Evolutionary conservation across 768 basidiomycete genomes (phyloP).

Genomic region (Tephrocybe sp.): DNA sequence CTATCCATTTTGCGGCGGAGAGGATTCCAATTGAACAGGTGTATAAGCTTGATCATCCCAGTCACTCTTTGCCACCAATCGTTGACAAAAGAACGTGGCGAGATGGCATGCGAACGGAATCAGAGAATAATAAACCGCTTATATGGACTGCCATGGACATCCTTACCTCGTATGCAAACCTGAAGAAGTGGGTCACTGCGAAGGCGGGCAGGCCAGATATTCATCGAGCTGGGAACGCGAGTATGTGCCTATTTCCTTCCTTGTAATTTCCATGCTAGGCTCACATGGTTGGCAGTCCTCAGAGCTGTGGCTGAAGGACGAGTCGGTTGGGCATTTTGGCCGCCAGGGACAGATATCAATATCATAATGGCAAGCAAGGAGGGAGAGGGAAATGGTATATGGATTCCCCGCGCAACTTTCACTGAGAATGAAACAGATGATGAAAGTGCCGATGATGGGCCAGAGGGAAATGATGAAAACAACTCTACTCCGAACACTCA

Average conservation of each 20-base stretch:
- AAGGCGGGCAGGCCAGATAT: slow-evolving; percentile 88
- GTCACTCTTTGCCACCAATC: slow-evolving; percentile 26
- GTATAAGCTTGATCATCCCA: slow-evolving; percentile 56
- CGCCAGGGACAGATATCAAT: slow-evolving; percentile 44
- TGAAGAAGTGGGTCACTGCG: slow-evolving; percentile 85
- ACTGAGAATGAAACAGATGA: slow-evolving; percentile 31
- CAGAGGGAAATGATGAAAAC: slow-evolving; percentile 27
- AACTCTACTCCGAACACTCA: slow-evolving; percentile 18
- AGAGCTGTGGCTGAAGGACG: slow-evolving; percentile 79
- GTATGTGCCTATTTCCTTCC: slow-evolving; percentile 49
- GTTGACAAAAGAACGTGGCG: slow-evolving; percentile 83
- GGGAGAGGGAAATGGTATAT: slow-evolving; percentile 48
- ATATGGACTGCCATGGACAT: slow-evolving; percentile 88
- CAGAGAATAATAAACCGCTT: slow-evolving; percentile 14
- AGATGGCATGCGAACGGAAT: slow-evolving; percentile 36
- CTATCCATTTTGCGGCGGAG: slow-evolving; percentile 65
- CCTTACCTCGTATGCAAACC: slow-evolving; percentile 70
- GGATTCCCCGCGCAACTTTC: slow-evolving; percentile 43
- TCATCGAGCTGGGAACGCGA: slow-evolving; percentile 84
- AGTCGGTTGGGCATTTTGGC: slow-evolving; percentile 85
- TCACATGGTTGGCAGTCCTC: slow-evolving; percentile 50
- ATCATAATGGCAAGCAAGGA: slow-evolving; percentile 20
- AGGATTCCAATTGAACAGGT: slow-evolving; percentile 78
- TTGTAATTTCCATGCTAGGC: background rate
- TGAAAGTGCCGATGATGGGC: slow-evolving; percentile 30